Base-by-base conservation (phyloP, 495 filamentous ascomycete genomes). In the Annulohypoxylon stygium region DNA sequence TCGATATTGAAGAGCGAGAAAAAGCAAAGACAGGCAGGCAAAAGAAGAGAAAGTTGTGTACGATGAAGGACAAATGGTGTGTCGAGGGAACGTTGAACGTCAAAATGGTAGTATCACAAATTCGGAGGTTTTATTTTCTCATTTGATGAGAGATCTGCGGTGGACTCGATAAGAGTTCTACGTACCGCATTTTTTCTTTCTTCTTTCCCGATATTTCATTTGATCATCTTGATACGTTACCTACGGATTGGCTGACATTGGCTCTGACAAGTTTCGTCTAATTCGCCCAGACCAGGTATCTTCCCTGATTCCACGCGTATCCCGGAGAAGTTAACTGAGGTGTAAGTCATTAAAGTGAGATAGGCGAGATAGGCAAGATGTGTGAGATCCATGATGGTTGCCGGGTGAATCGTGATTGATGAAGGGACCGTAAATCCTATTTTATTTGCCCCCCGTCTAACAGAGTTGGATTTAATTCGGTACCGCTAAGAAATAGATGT, bases 391-490 rank as follows among this genome's bases (percentile, higher is more conserved):
- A 30, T 30, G 30, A 30, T 30, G 67, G 67, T 75, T 75, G 72
- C 72, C 64, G 63, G 72, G 72, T 68, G 67, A 75, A 71, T 75
- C 41, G 43, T 25, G 63, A 62, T 68, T 70, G 58, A 74, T 69
- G 57, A 69, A 61, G 57, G 67, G 23, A 43, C 14, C 51, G 67
- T 43, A 4, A 67, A 74, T 70, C 71, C 67, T 67, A 58, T 58
- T 55, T 50, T 37, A 47, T 65, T 59, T 54, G 67, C 64, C 64
- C 67, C 37, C 45, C 26, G 26, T 69, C 33, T 64, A 54, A 41
- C 67, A 63, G 30, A 62, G 26, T 67, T 67, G 26, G 30, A 23
- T 71, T 9, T 18, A 71, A 48, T 60, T 60, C 47, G 71, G 71
- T 60, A 67, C 72, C 41, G 47, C 14, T 67, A 60, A 30, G 30